These are phyloP conservation scores for Rhodamnia rubescens DNA, from an alignment of 345 rosid species.

Conservation along the genomic window DNA sequence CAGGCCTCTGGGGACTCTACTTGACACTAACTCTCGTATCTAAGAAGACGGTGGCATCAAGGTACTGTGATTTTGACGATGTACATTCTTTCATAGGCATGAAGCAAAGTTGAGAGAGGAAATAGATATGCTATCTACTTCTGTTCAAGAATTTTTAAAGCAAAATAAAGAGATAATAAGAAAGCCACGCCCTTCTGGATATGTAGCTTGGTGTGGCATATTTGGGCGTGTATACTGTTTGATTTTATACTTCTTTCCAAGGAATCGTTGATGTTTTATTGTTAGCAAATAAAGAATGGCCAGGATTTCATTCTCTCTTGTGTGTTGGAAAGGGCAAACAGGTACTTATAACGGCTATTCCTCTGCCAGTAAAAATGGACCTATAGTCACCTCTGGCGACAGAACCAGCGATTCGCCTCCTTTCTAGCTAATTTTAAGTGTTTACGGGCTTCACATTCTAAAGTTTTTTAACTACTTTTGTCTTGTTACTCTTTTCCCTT, in stretches of 20 bases:
- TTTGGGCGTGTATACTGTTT: not conserved
- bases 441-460: not conserved
- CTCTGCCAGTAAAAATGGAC: not conserved
- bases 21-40: constrained; percentile 1
- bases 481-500: not conserved
- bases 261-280: not conserved
- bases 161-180: not conserved
- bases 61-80: not conserved
- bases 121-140: not conserved
- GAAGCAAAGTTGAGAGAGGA: not conserved
- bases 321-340: not conserved
- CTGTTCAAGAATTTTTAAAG: not conserved
- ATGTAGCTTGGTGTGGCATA: not conserved
- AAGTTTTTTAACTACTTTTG: not conserved
- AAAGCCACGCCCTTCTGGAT: not conserved
- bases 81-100: not conserved
- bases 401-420: not conserved
- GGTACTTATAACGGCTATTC: not conserved
- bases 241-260: not conserved
- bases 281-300: not conserved
- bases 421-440: not conserved
- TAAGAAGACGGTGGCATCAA: not conserved
- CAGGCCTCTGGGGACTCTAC: constrained; percentile 10
- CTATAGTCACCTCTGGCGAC: not conserved
- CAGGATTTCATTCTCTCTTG: not conserved